Evolutionary conservation across 2,329 filamentous ascomycete genomes (phyloP).

Genomic region (Claviceps citrina): DNA sequence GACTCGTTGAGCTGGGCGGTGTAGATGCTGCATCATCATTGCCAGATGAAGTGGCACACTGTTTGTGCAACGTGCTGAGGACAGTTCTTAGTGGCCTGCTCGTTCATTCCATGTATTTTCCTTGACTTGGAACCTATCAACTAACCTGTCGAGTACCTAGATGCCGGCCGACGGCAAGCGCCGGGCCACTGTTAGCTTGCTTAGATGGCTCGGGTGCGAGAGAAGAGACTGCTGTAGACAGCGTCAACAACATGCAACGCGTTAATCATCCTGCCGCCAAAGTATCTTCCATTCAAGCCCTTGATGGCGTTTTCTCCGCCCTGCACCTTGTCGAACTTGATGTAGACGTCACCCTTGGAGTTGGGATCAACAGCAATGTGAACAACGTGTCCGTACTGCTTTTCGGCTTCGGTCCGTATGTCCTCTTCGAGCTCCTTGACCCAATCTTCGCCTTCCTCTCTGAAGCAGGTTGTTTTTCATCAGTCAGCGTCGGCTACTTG

Average conservation of each 20-base stretch:
- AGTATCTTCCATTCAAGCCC: conserved; percentile 90
- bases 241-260: conserved; percentile 94
- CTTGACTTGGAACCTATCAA: conserved; percentile 9
- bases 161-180: conserved; percentile 24
- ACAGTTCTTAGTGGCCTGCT: background rate
- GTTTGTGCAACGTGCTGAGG: conserved; percentile 1
- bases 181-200: conserved; percentile 34
- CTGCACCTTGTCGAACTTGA: conserved; percentile 93
- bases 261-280: conserved; percentile 83
- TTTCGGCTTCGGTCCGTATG: conserved; percentile 80
- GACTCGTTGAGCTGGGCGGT: background rate
- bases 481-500: conserved; percentile 21
- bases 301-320: conserved; percentile 96
- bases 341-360: conserved; percentile 88
- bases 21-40: background rate
- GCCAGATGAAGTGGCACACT: background rate
- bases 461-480: conserved; percentile 22
- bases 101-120: conserved; percentile 1
- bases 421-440: conserved; percentile 89
- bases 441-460: conserved; percentile 78
- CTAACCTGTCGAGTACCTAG: conserved; percentile 32
- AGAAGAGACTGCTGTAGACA: conserved; percentile 95
- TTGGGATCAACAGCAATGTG: conserved; percentile 92
- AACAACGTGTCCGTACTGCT: conserved; percentile 92
- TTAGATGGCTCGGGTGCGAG: conserved; percentile 68